Evolutionary conservation across 2,329 filamentous ascomycete species (phyloP), one percentile per base, ranked within the genome.

Genomic region (Cyphellophora attinorum): DNA sequence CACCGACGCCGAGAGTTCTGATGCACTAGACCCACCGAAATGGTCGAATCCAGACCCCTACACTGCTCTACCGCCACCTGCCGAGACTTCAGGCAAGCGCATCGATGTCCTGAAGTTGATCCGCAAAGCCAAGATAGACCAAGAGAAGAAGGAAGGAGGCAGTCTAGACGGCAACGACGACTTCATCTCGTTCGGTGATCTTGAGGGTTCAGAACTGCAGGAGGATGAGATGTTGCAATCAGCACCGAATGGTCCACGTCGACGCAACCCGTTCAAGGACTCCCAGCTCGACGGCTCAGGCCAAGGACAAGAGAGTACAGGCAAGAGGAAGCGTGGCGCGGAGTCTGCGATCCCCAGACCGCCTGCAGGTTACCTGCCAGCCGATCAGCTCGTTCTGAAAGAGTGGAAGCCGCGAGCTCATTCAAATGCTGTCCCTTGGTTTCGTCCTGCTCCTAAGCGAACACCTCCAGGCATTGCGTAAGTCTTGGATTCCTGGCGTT

Each of bases 1-100:
- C 3, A n/a, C 56, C 5, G 53, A 51, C 27, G 32, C 43, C 11
- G 46, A 51, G 15, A 42, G 43, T 18, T 34, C 38, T 5, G 38
- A 38, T 10, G 33, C 40, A 19, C 32, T 13, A 8, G 31, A 48
- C 11, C 47, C 50, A 34, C 59, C 55, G 4, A 86, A 82, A 56
- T 96, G 89, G 89, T 94, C 86, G 4, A 96, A 96, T 49, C 88
- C 89, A 3, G 89, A 96, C 55, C 86, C 88, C 0, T 95, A 96
- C 58, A 93, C 85, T 5, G 82, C 76, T 2, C 66, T 94, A 6
- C 89, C 89, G 6, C 86, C 85, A 5, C 74, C 79, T 0, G 81
- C 88, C 45, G 81, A 86, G 35, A 68, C 65, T 4, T 68, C 74
- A 25, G 71, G 73, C 13, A 93, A 91, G 60, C 85, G 81, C 58